These are phyloP conservation scores for Mortierella alpina DNA, from an alignment of 192 early-diverging fungal species.

Conservation along the genomic window DNA sequence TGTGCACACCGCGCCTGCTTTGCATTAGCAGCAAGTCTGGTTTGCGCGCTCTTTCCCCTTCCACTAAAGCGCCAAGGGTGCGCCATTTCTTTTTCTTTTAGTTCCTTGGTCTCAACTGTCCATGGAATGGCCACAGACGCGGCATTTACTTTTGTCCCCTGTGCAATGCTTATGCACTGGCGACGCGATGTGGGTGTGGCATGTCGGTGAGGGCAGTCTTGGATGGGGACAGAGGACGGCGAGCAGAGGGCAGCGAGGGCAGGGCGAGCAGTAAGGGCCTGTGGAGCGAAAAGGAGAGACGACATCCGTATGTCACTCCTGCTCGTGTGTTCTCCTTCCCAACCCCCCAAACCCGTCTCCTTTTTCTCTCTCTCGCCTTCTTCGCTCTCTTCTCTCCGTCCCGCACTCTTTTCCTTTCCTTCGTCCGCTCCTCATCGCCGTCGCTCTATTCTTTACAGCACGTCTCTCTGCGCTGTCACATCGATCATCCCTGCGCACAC, in stretches of 20 bases:
- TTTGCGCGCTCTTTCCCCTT: too few species aligned
- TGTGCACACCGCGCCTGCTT: too few species aligned
- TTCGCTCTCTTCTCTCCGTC: background rate
- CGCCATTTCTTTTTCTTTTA: too few species aligned
- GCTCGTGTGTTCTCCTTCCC: background rate
- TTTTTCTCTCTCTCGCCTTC: background rate
- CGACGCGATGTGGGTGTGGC: background rate
- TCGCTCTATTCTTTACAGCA: background rate
- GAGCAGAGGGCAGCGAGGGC: too few species aligned
- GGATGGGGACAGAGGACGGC: background rate
- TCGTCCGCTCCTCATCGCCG: background rate
- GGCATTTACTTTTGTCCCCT: too few species aligned
- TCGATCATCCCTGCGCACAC: too few species aligned
- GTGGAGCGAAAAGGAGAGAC: background rate
- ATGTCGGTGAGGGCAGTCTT: background rate
- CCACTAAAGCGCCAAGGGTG: too few species aligned
- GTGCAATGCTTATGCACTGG: too few species aligned
- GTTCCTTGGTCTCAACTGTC: too few species aligned
- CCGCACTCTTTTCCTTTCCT: background rate
- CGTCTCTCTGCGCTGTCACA: background rate
- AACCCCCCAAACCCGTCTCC: background rate
- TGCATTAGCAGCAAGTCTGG: too few species aligned
- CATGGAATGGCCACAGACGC: too few species aligned
- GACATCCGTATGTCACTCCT: background rate
- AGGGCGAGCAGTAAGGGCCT: background rate